Evolutionary conservation across 192 early-diverging fungal genomes (phyloP).

Genomic region (Coemansia sp.): DNA sequence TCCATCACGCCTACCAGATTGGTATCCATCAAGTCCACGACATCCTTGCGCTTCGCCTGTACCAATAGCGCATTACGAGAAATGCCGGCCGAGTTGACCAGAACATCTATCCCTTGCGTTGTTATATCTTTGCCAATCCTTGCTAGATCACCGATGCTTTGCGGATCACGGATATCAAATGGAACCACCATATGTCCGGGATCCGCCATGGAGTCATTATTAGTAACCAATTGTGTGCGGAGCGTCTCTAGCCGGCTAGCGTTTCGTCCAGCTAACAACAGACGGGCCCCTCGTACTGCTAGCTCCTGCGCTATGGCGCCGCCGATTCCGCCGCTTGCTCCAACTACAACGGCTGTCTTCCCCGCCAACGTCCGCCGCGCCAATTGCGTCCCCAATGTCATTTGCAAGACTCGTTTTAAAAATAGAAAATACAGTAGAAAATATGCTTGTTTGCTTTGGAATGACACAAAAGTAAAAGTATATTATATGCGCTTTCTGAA

Average conservation of each 20-base stretch:
- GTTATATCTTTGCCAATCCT: neutral
- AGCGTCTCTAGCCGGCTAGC: constrained; percentile 31
- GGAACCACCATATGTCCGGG: neutral
- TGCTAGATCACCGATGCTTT: constrained; percentile 2
- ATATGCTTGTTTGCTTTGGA: no score
- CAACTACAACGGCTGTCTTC: constrained; percentile 60
- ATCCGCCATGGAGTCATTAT: neutral
- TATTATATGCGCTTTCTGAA: no score
- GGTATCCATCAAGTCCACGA: constrained; percentile 60
- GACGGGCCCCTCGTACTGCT: constrained; percentile 56
- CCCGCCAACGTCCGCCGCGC: constrained; percentile 26
- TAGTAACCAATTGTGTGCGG: constrained; percentile 5
- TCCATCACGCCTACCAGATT: constrained; percentile 74
- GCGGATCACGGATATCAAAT: constrained; percentile 18
- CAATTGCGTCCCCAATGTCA: neutral
- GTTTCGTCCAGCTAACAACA: constrained; percentile 63
- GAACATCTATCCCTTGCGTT: constrained; percentile 7
- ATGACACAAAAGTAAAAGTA: no score
- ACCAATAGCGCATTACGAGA: constrained; percentile 57
- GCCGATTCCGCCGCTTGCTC: constrained; percentile 80
- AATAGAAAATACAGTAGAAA: neutral
- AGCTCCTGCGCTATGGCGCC: constrained; percentile 64
- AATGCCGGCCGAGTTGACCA: constrained; percentile 55
- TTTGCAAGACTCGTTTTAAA: neutral
- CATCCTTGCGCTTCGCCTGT: constrained; percentile 45